phyloP scores from a whole-genome alignment of 2,329 filamentous ascomycete species.

The Daldinia sp. region DNA sequence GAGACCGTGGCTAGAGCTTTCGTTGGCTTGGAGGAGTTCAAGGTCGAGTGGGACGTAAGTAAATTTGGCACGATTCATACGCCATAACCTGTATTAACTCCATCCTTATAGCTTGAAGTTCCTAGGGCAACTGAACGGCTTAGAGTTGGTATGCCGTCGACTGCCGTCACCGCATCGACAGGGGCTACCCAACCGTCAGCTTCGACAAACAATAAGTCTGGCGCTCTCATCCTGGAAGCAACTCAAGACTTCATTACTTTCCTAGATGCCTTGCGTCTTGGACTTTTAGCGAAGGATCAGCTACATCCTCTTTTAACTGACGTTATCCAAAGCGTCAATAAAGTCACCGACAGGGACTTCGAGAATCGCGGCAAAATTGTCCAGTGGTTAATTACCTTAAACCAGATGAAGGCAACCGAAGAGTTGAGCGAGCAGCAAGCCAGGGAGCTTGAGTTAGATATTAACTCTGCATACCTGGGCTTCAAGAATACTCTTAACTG shows the following conservation, averaged over 20 bases:
- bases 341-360: constrained; percentile 94
- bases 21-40: constrained; percentile 88
- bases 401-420: constrained; percentile 97
- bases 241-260: constrained; percentile 99
- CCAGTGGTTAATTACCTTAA: constrained; percentile 95
- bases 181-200: constrained; percentile 54
- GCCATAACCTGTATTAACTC: constrained; percentile 1
- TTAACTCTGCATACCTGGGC: constrained; percentile 91
- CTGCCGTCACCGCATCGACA: constrained; percentile 67
- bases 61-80: not conserved
- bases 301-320: constrained; percentile 95
- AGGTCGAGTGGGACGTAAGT: constrained; percentile 84
- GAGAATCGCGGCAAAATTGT: constrained; percentile 97
- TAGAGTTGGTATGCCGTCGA: constrained; percentile 90
- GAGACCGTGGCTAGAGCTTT: constrained; percentile 91
- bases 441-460: constrained; percentile 89
- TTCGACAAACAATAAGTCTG: constrained; percentile 58
- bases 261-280: constrained; percentile 90
- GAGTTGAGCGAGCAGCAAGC: constrained; percentile 88
- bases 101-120: constrained; percentile 76
- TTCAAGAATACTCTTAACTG: constrained; percentile 78
- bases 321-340: constrained; percentile 96
- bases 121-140: constrained; percentile 93
- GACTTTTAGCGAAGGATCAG: constrained; percentile 92
- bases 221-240: constrained; percentile 81